A percentile compares a stretch with the other conserved stretches of the same genome.
phyloP scores from a whole-genome alignment of 257 asterid genomes.

The Henckelia pumila region DNA sequence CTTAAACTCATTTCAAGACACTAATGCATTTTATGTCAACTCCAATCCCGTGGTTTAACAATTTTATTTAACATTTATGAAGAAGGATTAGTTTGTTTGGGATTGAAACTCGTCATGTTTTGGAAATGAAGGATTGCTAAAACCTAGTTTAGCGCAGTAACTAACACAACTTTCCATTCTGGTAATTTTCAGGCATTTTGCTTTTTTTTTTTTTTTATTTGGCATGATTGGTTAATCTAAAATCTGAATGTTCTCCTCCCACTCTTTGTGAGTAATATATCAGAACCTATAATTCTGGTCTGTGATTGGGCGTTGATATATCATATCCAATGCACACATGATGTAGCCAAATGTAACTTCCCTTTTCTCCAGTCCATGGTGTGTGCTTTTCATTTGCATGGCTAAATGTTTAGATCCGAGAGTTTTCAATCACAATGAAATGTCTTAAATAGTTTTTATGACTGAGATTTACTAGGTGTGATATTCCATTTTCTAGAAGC shows the following conservation, averaged over 20 bases:
- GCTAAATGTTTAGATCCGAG: slow-evolving; percentile 8
- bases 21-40: not conserved
- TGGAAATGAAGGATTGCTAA: not conserved
- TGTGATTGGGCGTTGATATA: slow-evolving; percentile 8
- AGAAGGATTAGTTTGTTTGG: too few species aligned
- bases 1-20: slow-evolving; percentile 14
- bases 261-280: slow-evolving; percentile 14
- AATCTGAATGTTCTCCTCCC: slow-evolving; percentile 1
- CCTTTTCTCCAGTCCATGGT: slow-evolving; percentile 2
- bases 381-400: slow-evolving; percentile 16
- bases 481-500: slow-evolving; percentile 16
- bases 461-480: slow-evolving; percentile 2
- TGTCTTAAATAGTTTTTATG: not conserved
- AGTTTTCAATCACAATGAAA: slow-evolving; percentile 14
- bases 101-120: too few species aligned
- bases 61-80: not conserved
- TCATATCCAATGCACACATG: not conserved
- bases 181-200: not conserved
- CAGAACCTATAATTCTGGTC: not conserved
- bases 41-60: slow-evolving; percentile 13
- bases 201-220: not conserved
- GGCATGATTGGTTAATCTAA: not conserved
- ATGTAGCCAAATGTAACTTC: not conserved
- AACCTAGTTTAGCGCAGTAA: slow-evolving; percentile 1
- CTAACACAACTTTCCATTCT: not conserved